These are phyloP conservation scores for Anisodus acutangulus DNA, from an alignment of 257 asterid species.

Conservation along the genomic window DNA sequence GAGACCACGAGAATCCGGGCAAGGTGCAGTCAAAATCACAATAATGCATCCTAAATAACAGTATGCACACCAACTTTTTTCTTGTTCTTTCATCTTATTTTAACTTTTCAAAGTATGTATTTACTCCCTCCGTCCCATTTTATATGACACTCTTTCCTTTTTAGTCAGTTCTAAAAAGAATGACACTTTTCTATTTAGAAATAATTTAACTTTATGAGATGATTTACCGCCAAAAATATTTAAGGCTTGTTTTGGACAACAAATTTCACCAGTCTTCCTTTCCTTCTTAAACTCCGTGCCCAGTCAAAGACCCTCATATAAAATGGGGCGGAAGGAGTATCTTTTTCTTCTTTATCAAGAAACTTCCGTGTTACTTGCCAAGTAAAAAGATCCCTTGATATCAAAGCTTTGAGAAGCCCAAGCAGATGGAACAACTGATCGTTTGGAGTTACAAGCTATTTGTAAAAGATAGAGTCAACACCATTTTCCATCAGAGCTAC, in stretches of 20 bases:
- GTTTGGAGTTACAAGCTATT: background rate
- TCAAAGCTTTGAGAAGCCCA: constrained; percentile 2
- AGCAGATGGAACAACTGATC: constrained; percentile 17
- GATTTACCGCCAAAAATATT: no score
- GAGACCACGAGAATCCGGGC: background rate
- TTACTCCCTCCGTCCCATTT: no score
- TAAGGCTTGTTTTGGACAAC: no score
- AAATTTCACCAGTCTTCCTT: no score
- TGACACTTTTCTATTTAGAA: no score
- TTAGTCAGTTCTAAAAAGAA: no score
- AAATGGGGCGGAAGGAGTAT: no score
- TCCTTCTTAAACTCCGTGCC: no score
- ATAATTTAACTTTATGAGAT: no score
- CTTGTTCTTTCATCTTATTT: constrained; percentile 20
- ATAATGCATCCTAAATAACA: background rate
- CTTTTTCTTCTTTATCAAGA: background rate
- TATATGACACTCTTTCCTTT: no score
- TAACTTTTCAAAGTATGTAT: background rate
- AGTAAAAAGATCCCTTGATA: background rate
- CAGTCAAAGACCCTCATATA: no score
- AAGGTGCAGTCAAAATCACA: background rate
- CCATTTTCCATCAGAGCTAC: constrained; percentile 3
- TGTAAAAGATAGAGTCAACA: background rate
- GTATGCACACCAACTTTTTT: constrained; percentile 4
- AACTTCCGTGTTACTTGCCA: background rate